phyloP scores from a whole-genome alignment of 1,139 yeast genomes.

The Blastobotrys malaysiensis region DNA sequence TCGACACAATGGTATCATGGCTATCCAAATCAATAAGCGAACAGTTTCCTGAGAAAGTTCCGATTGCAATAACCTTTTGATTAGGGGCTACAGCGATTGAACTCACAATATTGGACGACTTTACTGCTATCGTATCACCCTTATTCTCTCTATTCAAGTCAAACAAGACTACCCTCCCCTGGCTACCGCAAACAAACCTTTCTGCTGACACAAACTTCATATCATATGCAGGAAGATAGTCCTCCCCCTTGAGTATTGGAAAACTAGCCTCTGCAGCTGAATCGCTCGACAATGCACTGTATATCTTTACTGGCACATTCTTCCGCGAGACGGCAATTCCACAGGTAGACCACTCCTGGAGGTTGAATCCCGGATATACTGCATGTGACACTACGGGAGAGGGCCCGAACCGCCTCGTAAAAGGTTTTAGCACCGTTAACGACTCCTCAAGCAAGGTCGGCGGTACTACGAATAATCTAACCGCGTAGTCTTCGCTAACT shows the following conservation, averaged over 20 bases:
- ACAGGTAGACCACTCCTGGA: constrained; percentile 19
- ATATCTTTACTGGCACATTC: constrained; percentile 29
- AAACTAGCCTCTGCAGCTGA: constrained; percentile 21
- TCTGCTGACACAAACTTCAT: constrained; percentile 14
- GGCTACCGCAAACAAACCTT: constrained; percentile 20
- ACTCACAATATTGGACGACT: neutral
- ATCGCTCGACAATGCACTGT: constrained; percentile 23
- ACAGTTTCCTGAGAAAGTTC: neutral
- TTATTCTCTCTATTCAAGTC: constrained; percentile 19
- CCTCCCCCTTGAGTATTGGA: constrained; percentile 21
- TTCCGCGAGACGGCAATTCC: constrained; percentile 22
- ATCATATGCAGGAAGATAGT: constrained; percentile 18
- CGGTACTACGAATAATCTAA: constrained; percentile 31
- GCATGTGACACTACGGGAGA: constrained; percentile 23
- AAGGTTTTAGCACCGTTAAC: constrained; percentile 22
- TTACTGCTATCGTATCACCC: neutral
- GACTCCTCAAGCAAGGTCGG: constrained; percentile 20
- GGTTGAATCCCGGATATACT: constrained; percentile 25
- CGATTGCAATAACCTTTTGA: neutral
- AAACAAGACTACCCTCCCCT: constrained; percentile 21
- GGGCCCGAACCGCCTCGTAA: constrained; percentile 20
- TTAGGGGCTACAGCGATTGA: neutral
- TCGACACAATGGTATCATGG: neutral
- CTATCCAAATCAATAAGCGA: neutral
- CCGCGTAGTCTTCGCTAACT: constrained; percentile 27